A percentile compares a stretch with the other conserved stretches of the same genome.
Conservation (phyloP, 2,329 filamentous ascomycete species). For the Aspergillus eucalypticola region DNA sequence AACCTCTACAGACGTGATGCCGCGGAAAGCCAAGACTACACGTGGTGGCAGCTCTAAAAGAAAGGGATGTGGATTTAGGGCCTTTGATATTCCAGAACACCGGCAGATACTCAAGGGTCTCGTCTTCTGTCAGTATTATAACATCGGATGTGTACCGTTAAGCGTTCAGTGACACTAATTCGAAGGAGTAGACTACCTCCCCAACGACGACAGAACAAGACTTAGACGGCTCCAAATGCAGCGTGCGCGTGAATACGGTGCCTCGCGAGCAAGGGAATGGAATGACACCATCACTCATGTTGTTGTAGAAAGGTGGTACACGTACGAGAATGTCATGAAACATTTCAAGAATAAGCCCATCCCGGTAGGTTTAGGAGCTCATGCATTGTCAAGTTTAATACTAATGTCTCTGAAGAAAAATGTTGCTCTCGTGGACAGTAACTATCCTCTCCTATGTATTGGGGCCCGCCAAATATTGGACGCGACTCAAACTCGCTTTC, state of each 20-base stretch:
- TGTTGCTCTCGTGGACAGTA: slow-evolving; percentile 63
- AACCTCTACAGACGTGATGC: slow-evolving; percentile 19
- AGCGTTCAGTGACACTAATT: neutral
- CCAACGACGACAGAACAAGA: slow-evolving; percentile 71
- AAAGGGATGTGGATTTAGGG: slow-evolving; percentile 34
- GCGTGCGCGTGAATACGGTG: slow-evolving; percentile 74
- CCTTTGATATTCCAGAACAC: slow-evolving; percentile 53
- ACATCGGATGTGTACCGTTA: neutral
- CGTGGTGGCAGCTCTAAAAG: slow-evolving; percentile 17
- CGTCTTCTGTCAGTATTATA: slow-evolving; percentile 55
- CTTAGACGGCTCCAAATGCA: slow-evolving; percentile 70
- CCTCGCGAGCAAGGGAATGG: slow-evolving; percentile 65
- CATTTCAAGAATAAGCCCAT: slow-evolving; percentile 45
- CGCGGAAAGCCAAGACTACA: slow-evolving; percentile 9
- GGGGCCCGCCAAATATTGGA: slow-evolving; percentile 60
- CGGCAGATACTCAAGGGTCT: slow-evolving; percentile 62
- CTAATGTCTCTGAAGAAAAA: slow-evolving; percentile 28
- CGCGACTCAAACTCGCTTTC: slow-evolving; percentile 55
- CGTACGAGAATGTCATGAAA: slow-evolving; percentile 63
- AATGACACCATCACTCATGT: slow-evolving; percentile 68
- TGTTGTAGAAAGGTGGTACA: slow-evolving; percentile 70
- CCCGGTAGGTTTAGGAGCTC: slow-evolving; percentile 44
- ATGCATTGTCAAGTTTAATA: neutral
- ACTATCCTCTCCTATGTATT: slow-evolving; percentile 70
- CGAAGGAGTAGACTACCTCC: slow-evolving; percentile 64